Evolutionary conservation across 257 asterid species (phyloP), one percentile per base, ranked within the genome.

Genomic region (Craterostigma plantagineum): DNA sequence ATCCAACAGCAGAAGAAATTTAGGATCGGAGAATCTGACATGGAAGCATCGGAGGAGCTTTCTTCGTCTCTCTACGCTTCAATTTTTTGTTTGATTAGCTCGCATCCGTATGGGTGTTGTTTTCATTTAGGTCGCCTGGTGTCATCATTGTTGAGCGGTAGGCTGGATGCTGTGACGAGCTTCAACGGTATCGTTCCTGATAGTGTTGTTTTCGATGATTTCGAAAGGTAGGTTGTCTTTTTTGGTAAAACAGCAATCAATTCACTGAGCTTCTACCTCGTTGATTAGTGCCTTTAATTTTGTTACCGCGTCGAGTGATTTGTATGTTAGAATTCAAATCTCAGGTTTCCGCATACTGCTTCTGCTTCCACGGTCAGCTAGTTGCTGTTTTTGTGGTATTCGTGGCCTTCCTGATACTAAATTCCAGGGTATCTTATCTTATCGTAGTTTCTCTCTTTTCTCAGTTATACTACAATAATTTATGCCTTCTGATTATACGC

Each of bases 181-280:
- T 78, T 66, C 63, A 90, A 94, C 27, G 84, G 77, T 77, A 83
- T 90, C 54, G 95, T 90, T 49, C 99, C 99, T 0, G 99, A 90
- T 63, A 83, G 95, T 7, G 94, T 90, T 35, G 58, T 83, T 42
- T 90, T 90, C 45, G 95, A 90, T 69, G 99, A 90, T 65, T 90
- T 90, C 52, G 91, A 90, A 73, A 90, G 79, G 94, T 77, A 7
- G 30, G 23, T 33, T 60, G 43, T 9, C 4, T 2, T 23, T 6
- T 44, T 43, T 18, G 35, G 4, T 35, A 47, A 34, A 37, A 18
- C 8, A 16, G 11, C 30, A 23, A 23, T 23, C 2, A 23, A 23
- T 23, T 23, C 30, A 11, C 53, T 48, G 18, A 7, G 4, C 15
- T 7, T 40, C 17, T 36, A 16, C 17, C 33, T 12, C 18, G 14